Evolutionary conservation across 2,329 filamentous ascomycete species (phyloP).

Genomic region (Fusarium tanahbumbuense): DNA sequence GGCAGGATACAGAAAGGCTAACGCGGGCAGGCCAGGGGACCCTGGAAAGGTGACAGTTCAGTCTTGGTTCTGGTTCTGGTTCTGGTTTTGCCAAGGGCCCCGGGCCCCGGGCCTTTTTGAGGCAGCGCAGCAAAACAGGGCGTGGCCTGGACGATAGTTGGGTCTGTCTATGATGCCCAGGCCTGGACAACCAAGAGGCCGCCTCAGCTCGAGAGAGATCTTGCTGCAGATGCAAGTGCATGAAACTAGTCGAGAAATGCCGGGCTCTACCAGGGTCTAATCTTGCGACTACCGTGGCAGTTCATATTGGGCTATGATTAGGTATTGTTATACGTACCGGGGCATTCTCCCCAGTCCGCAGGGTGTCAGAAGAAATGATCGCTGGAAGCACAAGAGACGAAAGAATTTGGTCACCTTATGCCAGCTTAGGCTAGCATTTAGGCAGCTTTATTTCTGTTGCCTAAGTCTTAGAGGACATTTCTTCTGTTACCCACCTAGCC

Average conservation of each 20-base stretch:
- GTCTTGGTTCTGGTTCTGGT: background rate
- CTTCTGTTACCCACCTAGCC: too few species aligned
- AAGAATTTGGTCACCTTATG: too few species aligned
- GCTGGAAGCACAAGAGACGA: too few species aligned
- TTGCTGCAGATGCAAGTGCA: slow-evolving; percentile 18
- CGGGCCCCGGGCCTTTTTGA: slow-evolving; percentile 8
- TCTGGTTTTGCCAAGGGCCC: background rate
- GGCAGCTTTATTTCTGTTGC: too few species aligned
- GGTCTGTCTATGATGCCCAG: background rate
- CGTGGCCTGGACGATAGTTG: background rate
- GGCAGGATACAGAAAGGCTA: slow-evolving; percentile 28
- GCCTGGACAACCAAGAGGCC: slow-evolving; percentile 1
- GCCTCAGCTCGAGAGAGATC: slow-evolving; percentile 31
- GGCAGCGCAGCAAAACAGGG: slow-evolving; percentile 19
- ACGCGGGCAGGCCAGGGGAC: slow-evolving; percentile 22
- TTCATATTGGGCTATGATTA: slow-evolving; percentile 11
- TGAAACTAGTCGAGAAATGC: slow-evolving; percentile 33
- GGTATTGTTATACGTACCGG: background rate
- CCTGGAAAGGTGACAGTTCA: slow-evolving; percentile 13
- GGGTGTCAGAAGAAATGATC: too few species aligned
- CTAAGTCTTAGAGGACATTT: too few species aligned
- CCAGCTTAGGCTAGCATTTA: too few species aligned
- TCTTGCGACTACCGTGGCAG: slow-evolving; percentile 18
- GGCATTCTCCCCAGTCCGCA: background rate
- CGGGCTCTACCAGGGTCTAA: slow-evolving; percentile 28